Base-by-base conservation (phyloP, 1,139 yeast genomes). In the Candida tropicalis region DNA sequence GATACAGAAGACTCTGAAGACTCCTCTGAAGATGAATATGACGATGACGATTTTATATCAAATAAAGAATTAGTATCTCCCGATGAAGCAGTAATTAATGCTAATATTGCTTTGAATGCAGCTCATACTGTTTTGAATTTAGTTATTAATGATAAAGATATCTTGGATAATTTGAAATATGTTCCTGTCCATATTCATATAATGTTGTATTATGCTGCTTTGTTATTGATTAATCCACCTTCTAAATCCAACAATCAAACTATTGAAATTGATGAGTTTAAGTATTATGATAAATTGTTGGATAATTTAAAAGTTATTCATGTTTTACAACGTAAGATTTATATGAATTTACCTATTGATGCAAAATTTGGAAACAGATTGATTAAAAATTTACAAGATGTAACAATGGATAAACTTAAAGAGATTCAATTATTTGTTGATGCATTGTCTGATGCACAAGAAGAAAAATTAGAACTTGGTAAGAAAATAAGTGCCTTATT, bases 171-270 rank as follows among this genome's bases (percentile, higher is more conserved):
- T 39, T 65, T 84, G 48, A 77, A 73, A 54, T 84, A 81, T 54
- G 84, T 83, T 12, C 90, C 90, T 0, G 79, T 83, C 11, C 89
- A 84, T 57, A 80, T 84, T 31, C 87, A 82, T 54, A 75, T 84
- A 40, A 83, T 84, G 88, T 63, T 82, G 15, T 83, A 82, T 55
- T 83, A 82, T 55, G 86, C 89, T 0, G 84, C 85, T 0, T 61
- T 83, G 43, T 58, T 83, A 27, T 60, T 82, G 8, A 63, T 82
- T 24, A 76, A 77, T 49, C 80, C 83, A 3, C 79, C 79, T 0
- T 35, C 57, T 11, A 60, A 59, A 32, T 60, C 63, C 3, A 60
- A 52, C 40, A 52, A 53, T 46, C 56, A 45, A 41, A 49, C 56
- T 2, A 43, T 53, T 5, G 46, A 52, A 27, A 42, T 45, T 40